These are phyloP conservation scores for Ophiostoma sp. DNA, from an alignment of 2,329 filamentous ascomycete species.

Conservation along the genomic window DNA sequence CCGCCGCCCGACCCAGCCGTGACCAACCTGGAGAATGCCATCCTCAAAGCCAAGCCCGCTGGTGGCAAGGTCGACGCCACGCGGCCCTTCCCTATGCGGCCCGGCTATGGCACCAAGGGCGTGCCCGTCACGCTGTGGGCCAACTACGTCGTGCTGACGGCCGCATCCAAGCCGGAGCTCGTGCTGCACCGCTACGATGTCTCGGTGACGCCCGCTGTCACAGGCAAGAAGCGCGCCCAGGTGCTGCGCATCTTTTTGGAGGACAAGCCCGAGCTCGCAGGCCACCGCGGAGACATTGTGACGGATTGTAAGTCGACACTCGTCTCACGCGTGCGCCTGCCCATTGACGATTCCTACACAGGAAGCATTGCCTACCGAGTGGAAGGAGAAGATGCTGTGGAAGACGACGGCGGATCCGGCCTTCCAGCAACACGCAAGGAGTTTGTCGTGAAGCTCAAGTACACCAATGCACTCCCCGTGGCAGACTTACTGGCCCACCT, in stretches of 20 bases:
- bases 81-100: conserved; percentile 26
- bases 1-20: conserved; percentile 20
- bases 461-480: conserved; percentile 34
- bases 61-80: background rate
- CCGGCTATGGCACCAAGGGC: conserved; percentile 32
- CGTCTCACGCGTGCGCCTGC: conserved; percentile 34
- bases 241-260: conserved; percentile 34
- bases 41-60: conserved; percentile 5
- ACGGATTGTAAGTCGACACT: conserved; percentile 41
- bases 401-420: conserved; percentile 16
- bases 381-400: conserved; percentile 37
- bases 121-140: conserved; percentile 30
- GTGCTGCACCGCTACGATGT: conserved; percentile 33
- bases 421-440: conserved; percentile 26
- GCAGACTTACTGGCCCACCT: conserved; percentile 35
- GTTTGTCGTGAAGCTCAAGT: conserved; percentile 30
- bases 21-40: conserved; percentile 24
- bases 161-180: conserved; percentile 23
- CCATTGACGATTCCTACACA: background rate
- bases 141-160: conserved; percentile 33
- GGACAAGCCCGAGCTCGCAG: conserved; percentile 30
- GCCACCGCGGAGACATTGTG: conserved; percentile 32
- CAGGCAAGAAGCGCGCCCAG: conserved; percentile 30
- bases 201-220: conserved; percentile 26
- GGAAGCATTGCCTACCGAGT: conserved; percentile 33